Base-by-base conservation (phyloP, 2,329 filamentous ascomycete genomes). In the Cryphonectria carpinicola region DNA sequence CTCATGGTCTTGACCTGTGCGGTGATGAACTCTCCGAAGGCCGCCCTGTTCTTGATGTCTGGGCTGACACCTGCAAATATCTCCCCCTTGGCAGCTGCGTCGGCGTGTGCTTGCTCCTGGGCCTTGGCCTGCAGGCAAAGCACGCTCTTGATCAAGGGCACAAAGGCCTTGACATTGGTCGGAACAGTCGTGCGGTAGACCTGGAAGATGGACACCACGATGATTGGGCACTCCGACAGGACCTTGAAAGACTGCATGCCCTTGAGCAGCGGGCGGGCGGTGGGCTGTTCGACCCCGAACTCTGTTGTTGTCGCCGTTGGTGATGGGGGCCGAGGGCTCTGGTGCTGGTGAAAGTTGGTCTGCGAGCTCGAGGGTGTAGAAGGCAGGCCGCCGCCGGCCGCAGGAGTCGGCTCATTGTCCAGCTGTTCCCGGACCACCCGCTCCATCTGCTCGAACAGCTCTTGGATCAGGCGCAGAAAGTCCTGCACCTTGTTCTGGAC, bases 221-320 rank as follows among this genome's bases (percentile, higher is more conserved):
- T 98, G 67, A 99, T 99, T 0, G 96, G 96, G 76, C 96, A 99
- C 80, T 99, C 96, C 1, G 95, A 94, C 5, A 99, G 88, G 35
- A 99, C 95, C 81, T 98, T 99, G 87, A 99, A 99, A 0, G 96
- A 99, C 79, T 97, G 94, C 93, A 98, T 98, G 41, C 96, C 96
- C 81, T 94, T 97, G 68, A 95, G 84, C 46, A 99, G 82, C 65
- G 93, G 92, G 71, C 95, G 90, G 69, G 89, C 90, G 10, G 82
- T 93, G 76, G 94, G 92, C 78, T 95, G 93, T 76, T 98, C 95
- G 19, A 90, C 88, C 7, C 90, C 93, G 66, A 97, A 87, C 73
- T 98, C 96, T 25, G 91, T 87, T 3, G 93, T 89, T 0, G 94
- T 92, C 3, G 93, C 91, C 11, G 95, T 92, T 4, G 97, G 96